Evolutionary conservation across 1,284 basidiomycete species (phyloP).

Genomic region (Rhodotorula sp.): DNA sequence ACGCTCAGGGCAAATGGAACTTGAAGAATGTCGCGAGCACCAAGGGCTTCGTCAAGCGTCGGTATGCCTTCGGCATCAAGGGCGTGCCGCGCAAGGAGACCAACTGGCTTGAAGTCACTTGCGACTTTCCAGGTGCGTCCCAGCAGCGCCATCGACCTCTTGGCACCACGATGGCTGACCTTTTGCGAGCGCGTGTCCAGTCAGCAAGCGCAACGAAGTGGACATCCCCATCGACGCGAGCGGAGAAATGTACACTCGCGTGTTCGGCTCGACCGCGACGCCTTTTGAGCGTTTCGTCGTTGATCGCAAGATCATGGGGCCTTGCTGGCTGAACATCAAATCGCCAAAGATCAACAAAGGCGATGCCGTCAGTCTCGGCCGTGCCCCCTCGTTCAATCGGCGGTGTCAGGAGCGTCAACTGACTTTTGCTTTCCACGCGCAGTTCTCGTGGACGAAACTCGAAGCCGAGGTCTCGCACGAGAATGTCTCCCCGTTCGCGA

Average conservation of each 20-base stretch:
- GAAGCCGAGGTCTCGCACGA: constrained; percentile 78
- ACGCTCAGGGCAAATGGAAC: constrained; percentile 71
- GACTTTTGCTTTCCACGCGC: background rate
- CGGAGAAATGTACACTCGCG: constrained; percentile 78
- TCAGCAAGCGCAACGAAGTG: constrained; percentile 38
- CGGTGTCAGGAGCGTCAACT: background rate
- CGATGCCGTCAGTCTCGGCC: constrained; percentile 19
- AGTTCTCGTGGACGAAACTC: constrained; percentile 94
- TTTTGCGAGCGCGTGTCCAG: constrained; percentile 7
- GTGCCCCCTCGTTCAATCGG: background rate
- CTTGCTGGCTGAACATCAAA: constrained; percentile 91
- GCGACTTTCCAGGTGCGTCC: constrained; percentile 35
- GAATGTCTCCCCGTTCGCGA: constrained; percentile 76
- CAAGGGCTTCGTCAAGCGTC: constrained; percentile 76
- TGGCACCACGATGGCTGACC: too few species aligned
- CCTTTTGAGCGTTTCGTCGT: constrained; percentile 94
- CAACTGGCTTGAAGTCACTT: constrained; percentile 89
- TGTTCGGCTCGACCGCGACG: constrained; percentile 89
- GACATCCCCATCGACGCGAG: constrained; percentile 68
- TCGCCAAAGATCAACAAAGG: constrained; percentile 68
- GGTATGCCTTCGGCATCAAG: constrained; percentile 87
- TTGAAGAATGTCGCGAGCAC: constrained; percentile 55
- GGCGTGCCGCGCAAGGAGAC: constrained; percentile 76
- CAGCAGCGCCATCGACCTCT: too few species aligned
- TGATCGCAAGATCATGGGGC: constrained; percentile 97